Conservation (phyloP, 2,329 filamentous ascomycete species). For the Stylonectria norvegica region DNA sequence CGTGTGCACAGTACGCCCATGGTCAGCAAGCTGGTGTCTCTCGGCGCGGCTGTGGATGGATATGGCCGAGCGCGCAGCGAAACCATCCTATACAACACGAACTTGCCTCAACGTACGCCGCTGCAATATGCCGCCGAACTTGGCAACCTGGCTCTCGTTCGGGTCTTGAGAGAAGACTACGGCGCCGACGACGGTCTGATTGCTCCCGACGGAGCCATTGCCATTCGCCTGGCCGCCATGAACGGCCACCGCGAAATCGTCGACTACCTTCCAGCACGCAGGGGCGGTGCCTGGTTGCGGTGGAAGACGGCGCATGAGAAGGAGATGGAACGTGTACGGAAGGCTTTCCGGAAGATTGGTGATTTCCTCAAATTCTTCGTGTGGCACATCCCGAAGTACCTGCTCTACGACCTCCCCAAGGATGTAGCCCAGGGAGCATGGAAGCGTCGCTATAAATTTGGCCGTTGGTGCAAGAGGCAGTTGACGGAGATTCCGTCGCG, state of each 20-base stretch:
- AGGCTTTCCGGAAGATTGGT: constrained; percentile 21
- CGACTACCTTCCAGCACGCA: constrained; percentile 37
- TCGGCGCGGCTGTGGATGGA: constrained; percentile 35
- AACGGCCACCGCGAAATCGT: constrained; percentile 43
- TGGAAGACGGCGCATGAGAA: constrained; percentile 33
- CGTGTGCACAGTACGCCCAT: constrained; percentile 27
- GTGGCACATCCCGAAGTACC: constrained; percentile 30
- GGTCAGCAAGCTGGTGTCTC: constrained; percentile 32
- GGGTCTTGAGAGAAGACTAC: constrained; percentile 38
- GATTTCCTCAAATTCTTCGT: constrained; percentile 25
- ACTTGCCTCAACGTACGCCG: constrained; percentile 35
- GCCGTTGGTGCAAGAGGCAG: constrained; percentile 30
- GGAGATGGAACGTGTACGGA: constrained; percentile 26
- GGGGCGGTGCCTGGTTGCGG: constrained; percentile 37
- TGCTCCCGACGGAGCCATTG: constrained; percentile 44
- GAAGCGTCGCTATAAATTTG: constrained; percentile 26
- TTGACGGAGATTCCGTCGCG: constrained; percentile 25
- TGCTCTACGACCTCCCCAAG: constrained; percentile 28
- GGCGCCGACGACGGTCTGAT: constrained; percentile 42
- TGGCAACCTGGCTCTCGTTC: constrained; percentile 40
- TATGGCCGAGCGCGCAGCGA: constrained; percentile 13
- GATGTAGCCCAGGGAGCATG: constrained; percentile 15
- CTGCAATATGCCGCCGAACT: constrained; percentile 41
- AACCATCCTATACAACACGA: constrained; percentile 22
- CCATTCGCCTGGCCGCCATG: constrained; percentile 42